Evolutionary conservation across 169 alveolate species (phyloP), one percentile per base, ranked within the genome.

Genomic region (Plasmodium berghei): DNA sequence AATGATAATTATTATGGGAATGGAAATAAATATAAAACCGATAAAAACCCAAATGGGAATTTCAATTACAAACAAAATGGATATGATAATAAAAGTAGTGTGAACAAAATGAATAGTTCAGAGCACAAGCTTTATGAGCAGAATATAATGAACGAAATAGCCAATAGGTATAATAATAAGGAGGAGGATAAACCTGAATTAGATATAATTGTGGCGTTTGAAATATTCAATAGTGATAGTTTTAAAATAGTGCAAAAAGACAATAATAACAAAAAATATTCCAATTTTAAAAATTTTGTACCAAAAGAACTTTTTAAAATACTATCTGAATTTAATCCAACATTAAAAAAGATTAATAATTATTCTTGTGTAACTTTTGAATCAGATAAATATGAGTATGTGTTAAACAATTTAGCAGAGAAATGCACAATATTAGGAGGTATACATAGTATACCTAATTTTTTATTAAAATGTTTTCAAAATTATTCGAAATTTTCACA

Each of bases 401-500:
- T 93, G 16, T 72, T 93, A 40, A 91, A 72, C 66, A 87, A 63
- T 22, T 70, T 93, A 59, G 73, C 63, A 24, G 83, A 85, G 28
- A 75, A 83, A 59, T 77, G 94, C 52, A 70, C 91, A 18, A 80
- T 80, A 16, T 80, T 80, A 70, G 90, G 90, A 24, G 90, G 90
- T 12, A 69, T 93, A 55, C 94, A 93, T 28, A 83, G 93, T 16
- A 93, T 93, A 22, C 96, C 96, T 12, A 91, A 93, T 52, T 93
- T 93, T 64, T 75, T 93, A 5, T 74, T 93, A 64, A 73, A 93
- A 26, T 67, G 93, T 26, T 93, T 93, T 67, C 77, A 93, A 9
- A 88, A 64, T 26, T 93, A 91, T 70, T 8, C 73, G 6, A 54
- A 61, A 62, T 93, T 74, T 71, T 73, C 95, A 12, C 67, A 74